Evolutionary conservation across 169 alveolate species (phyloP), one percentile per base, ranked within the genome.

Genomic region (Cryptosporidium ryanae): DNA sequence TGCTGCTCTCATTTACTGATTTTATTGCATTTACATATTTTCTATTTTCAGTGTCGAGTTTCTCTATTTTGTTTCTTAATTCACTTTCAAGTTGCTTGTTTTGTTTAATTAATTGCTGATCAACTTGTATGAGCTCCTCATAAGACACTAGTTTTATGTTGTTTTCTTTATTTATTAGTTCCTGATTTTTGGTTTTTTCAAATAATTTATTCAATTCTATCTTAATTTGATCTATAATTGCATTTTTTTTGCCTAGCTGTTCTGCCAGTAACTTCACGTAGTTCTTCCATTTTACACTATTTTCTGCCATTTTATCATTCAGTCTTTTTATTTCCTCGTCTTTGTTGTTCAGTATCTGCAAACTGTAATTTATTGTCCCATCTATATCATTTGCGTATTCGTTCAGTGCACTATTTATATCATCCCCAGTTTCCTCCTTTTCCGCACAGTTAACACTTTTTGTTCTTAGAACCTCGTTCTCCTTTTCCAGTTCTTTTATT

Each of bases 91-190:
- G 25, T 10, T 59, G 71, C 32, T 76, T 76, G 7, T 64, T 57
- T 32, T 76, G 87, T 1, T 76, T 55, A 55, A 76, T n/a, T 5
- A 76, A 48, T 17, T 59, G 87, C 31, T 76, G 87, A 44, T 76
- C 87, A 13, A 76, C 31, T 10, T 76, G 87, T 25, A 76, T 76
- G 13, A 76, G 38, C 34, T 76, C 87, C 29, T 76, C 87, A 59
- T 76, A 76, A 6, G 76, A 59, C 31, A 49, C 18, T n/a, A 76
- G 32, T 52, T 76, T 76, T 27, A 44, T 31, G 21, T n/a, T 46
- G 38, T 76, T 38, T 23, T 76, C 87, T 34, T 63, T 23, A 76
- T 55, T 76, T 21, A 29, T 13, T 55, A 29, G 25, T 46, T 76
- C 87, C 64, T 59, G 71, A 32, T 76, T 76, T 31, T 61, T 55